A percentile compares a stretch with the other conserved stretches of the same genome.
phyloP scores from a whole-genome alignment of 1,284 basidiomycete genomes.

The Psilocybe mexicana region DNA sequence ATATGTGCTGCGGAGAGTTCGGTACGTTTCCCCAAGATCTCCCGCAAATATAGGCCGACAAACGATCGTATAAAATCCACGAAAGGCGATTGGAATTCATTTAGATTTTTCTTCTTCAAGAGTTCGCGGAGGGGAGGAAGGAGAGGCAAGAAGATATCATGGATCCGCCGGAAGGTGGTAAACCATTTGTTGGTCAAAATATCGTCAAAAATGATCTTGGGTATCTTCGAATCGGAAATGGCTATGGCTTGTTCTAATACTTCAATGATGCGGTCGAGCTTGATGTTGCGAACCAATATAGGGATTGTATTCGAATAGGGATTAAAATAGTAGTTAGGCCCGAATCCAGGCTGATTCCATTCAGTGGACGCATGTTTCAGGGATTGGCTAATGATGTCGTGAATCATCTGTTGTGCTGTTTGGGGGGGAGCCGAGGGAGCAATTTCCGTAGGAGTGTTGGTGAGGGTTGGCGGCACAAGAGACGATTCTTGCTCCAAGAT shows the following conservation, averaged over 20 bases:
- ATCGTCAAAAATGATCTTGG: conserved; percentile 17
- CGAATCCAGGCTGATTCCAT: too few species aligned
- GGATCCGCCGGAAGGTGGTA: conserved; percentile 10
- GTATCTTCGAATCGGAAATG: conserved; percentile 15
- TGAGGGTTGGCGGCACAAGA: background rate
- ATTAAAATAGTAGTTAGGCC: too few species aligned
- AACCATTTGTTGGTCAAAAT: conserved; percentile 9
- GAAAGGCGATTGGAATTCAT: conserved; percentile 12
- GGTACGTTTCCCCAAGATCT: conserved; percentile 14
- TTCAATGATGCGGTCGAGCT: conserved; percentile 20
- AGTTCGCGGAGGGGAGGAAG: conserved; percentile 12
- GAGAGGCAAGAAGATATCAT: conserved; percentile 12
- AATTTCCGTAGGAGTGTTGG: background rate
- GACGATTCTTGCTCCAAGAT: background rate
- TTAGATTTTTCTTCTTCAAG: background rate
- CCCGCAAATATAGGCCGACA: conserved; percentile 14
- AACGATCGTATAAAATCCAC: conserved; percentile 11
- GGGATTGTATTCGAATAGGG: too few species aligned
- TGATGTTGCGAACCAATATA: too few species aligned
- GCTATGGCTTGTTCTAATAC: conserved; percentile 8
- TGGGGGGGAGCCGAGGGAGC: too few species aligned
- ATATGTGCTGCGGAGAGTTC: background rate
- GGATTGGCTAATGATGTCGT: too few species aligned
- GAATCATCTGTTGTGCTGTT: too few species aligned
- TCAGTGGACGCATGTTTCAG: too few species aligned